These are phyloP conservation scores for Osmanthus fragrans DNA, from an alignment of 257 asterid species.

Conservation along the genomic window DNA sequence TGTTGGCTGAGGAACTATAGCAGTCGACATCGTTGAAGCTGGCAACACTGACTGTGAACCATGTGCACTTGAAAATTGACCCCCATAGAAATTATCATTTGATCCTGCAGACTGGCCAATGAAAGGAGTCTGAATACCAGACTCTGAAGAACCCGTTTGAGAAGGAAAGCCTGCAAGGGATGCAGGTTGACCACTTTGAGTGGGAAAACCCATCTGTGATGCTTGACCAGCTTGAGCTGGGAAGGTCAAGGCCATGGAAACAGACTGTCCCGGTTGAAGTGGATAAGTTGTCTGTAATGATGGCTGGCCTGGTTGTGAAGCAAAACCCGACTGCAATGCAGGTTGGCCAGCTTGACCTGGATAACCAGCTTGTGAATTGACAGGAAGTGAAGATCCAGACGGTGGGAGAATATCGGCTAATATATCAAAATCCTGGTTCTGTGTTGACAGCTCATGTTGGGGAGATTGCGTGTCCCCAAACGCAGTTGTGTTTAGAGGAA, in stretches of 20 bases:
- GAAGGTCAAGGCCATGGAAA: slow-evolving; percentile 18
- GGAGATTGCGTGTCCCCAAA: slow-evolving; percentile 43
- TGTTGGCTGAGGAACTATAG: slow-evolving; percentile 53
- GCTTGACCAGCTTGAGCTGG: slow-evolving; percentile 48
- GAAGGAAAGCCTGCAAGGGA: slow-evolving; percentile 42
- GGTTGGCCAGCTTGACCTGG: slow-evolving; percentile 40
- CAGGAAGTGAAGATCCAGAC: slow-evolving; percentile 47
- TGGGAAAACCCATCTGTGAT: slow-evolving; percentile 45
- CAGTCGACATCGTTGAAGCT: slow-evolving; percentile 46
- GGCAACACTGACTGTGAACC: slow-evolving; percentile 20
- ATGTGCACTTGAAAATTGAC: neutral
- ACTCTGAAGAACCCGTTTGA: slow-evolving; percentile 36
- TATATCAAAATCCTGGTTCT: slow-evolving; percentile 47
- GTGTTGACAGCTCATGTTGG: slow-evolving; percentile 52
- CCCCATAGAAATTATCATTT: slow-evolving; percentile 53
- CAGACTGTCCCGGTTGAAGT: slow-evolving; percentile 39
- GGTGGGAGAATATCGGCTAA: slow-evolving; percentile 95
- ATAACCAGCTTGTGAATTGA: slow-evolving; percentile 40
- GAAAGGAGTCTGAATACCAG: slow-evolving; percentile 27
- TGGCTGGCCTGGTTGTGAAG: slow-evolving; percentile 42
- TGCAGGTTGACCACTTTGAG: slow-evolving; percentile 50
- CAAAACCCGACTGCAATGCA: slow-evolving; percentile 35
- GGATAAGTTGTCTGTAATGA: slow-evolving; percentile 35
- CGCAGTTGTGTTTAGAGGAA: slow-evolving; percentile 42
- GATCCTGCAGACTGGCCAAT: slow-evolving; percentile 36